Base-by-base conservation (phyloP, 805 yeast species). In the Starmerella davenportii region DNA sequence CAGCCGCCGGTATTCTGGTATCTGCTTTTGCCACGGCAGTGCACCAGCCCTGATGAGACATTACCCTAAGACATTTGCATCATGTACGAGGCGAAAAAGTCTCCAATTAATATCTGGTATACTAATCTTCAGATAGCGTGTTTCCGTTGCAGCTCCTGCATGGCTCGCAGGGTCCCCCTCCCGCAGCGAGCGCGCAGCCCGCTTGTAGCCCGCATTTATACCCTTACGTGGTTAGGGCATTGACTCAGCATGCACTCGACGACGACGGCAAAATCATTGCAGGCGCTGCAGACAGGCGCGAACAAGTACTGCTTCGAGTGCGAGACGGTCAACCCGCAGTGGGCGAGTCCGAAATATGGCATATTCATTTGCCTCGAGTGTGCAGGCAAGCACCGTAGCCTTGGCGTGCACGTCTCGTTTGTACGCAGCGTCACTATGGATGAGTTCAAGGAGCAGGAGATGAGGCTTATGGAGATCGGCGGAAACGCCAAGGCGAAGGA, bases 261-360 rank as follows among this genome's bases (percentile, higher is more conserved):
- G 8, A 35, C 23, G 17, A 43, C 78, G 93, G 58, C 74, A 94
- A 55, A 52, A 33, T 34, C 57, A 43, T 54, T 59, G 38, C 47
- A 56, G 48, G 74, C 74, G 32, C 62, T 87, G 43, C 96, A 87
- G 54, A 64, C 65, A 35, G 93, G 87, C 21, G 76, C 65, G 13
- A 82, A 84, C 64, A 82, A 78, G 62, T 76, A 72, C 57, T 90
- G 98, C 60, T 78, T 82, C 58, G 98, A 90, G 58, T 90, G 98
- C 60, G 68, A 64, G 29, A 93, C 95, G 1, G 94, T 93, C 42
- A 87, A 85, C 56, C 98, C 98, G 8, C 98, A 90, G 59, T 90
- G 98, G 98, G 95, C 96, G 2, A 82, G 95, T 13, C 96, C 96
- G 28, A 90, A 90, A 59, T 84, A 87, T 61, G 98, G 98, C 43